Evolutionary conservation across 1,139 yeast species (phyloP).

Genomic region (Protomyces inundatus): DNA sequence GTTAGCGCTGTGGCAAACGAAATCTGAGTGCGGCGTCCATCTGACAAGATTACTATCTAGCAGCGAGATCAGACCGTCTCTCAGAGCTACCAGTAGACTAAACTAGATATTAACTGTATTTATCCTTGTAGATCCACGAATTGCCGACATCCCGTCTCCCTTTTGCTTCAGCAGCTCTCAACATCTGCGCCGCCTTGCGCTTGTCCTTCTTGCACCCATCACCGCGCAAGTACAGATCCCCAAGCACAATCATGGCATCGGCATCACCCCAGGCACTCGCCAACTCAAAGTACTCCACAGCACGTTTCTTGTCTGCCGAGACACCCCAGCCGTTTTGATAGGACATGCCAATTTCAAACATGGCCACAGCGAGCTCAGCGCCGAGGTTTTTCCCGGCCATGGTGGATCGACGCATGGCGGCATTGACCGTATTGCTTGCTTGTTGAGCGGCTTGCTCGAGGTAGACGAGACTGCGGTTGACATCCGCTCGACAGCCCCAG

Average conservation of each 20-base stretch:
- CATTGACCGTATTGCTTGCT: not conserved
- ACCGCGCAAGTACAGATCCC: conserved; percentile 61
- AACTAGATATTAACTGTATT: conserved; percentile 43
- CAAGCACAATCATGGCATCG: conserved; percentile 67
- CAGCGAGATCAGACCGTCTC: too few relatives aligned
- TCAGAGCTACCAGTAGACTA: too few relatives aligned
- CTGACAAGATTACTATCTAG: too few relatives aligned
- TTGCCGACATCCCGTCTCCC: conserved; percentile 66
- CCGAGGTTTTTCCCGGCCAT: not conserved
- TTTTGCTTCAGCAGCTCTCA: conserved; percentile 58
- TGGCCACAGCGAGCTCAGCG: conserved; percentile 43
- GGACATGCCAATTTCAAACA: conserved; percentile 59
- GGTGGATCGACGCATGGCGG: conserved; percentile 1
- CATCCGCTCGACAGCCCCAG: conserved; percentile 62
- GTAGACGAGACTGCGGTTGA: conserved; percentile 57
- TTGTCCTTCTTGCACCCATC: conserved; percentile 54
- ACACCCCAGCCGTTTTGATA: conserved; percentile 59
- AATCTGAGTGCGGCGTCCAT: too few relatives aligned
- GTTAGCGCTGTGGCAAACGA: too few relatives aligned
- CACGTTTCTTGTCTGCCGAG: conserved; percentile 52
- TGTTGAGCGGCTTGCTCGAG: conserved; percentile 45
- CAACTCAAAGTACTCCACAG: conserved; percentile 56
- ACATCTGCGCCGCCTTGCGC: conserved; percentile 64
- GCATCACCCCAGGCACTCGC: conserved; percentile 67
- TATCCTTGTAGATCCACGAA: conserved; percentile 72